Evolutionary conservation across 2,329 filamentous ascomycete genomes (phyloP).

Genomic region (Curvularia lunata): DNA sequence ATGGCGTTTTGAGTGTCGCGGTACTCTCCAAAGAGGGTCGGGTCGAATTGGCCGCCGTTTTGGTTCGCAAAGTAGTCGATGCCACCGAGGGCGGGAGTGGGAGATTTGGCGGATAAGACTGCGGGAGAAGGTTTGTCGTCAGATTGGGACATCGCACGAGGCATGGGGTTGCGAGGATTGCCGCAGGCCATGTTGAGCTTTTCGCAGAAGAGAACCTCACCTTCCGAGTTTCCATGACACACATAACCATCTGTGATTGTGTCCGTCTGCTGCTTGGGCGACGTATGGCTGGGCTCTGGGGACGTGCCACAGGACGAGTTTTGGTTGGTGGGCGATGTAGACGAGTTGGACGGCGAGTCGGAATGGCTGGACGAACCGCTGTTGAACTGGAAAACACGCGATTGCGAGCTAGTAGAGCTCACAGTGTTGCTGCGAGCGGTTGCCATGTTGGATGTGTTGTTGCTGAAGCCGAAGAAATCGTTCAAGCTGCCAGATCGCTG

Average conservation of each 20-base stretch:
- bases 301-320: conserved; percentile 74
- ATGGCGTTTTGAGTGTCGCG: conserved; percentile 87
- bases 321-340: conserved; percentile 57
- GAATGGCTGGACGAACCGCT: conserved; percentile 55
- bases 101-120: conserved; percentile 44
- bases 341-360: conserved; percentile 60
- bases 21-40: conserved; percentile 89
- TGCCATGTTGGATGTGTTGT: conserved; percentile 16
- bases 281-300: conserved; percentile 76
- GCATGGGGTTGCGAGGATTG: conserved; percentile 60
- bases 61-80: conserved; percentile 80
- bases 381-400: conserved; percentile 60
- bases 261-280: conserved; percentile 74
- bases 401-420: conserved; percentile 50
- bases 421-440: conserved; percentile 48
- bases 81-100: conserved; percentile 53
- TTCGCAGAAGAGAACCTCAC: conserved; percentile 62
- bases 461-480: conserved; percentile 34
- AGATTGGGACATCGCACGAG: conserved; percentile 56
- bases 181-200: conserved; percentile 64
- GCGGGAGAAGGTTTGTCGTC: conserved; percentile 49
- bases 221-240: conserved; percentile 58
- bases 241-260: conserved; percentile 48
- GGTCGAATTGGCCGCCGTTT: conserved; percentile 86
- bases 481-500: conserved; percentile 46